These are phyloP conservation scores for Colletotrichum abscissum DNA, from an alignment of 2,329 filamentous ascomycete species.

Conservation along the genomic window DNA sequence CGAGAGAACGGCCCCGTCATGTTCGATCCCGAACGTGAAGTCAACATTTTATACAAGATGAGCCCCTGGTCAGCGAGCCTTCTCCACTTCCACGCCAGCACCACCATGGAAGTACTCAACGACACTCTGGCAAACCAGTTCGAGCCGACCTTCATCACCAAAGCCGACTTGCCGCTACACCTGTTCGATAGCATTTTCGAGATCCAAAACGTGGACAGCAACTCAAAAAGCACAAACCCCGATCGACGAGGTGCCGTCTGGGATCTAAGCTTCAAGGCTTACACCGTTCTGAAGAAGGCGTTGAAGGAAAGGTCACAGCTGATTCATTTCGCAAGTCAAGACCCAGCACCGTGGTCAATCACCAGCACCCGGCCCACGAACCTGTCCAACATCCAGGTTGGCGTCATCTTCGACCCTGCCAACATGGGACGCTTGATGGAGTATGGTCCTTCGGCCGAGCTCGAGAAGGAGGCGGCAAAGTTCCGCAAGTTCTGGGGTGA, in stretches of 20 bases:
- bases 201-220: constrained; percentile 46
- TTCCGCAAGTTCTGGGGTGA: constrained; percentile 97
- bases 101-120: constrained; percentile 80
- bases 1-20: constrained; percentile 72
- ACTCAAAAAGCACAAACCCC: constrained; percentile 39
- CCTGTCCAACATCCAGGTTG: constrained; percentile 64
- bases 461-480: constrained; percentile 81
- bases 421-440: constrained; percentile 84
- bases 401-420: constrained; percentile 77
- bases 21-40: constrained; percentile 78
- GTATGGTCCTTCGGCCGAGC: constrained; percentile 86
- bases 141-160: constrained; percentile 82
- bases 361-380: constrained; percentile 37
- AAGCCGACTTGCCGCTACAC: constrained; percentile 64
- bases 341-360: constrained; percentile 57
- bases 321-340: constrained; percentile 66
- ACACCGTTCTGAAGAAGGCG: constrained; percentile 75
- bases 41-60: constrained; percentile 95
- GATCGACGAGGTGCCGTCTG: constrained; percentile 57
- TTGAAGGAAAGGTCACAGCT: constrained; percentile 80
- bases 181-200: constrained; percentile 63
- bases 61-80: constrained; percentile 82
- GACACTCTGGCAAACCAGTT: constrained; percentile 84
- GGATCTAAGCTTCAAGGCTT: constrained; percentile 67
- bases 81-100: constrained; percentile 79